A percentile compares a stretch with the other conserved stretches of the same genome.
These are phyloP conservation scores for Sporothrix curviconia DNA, from an alignment of 2,329 filamentous ascomycete genomes.

Conservation along the genomic window DNA sequence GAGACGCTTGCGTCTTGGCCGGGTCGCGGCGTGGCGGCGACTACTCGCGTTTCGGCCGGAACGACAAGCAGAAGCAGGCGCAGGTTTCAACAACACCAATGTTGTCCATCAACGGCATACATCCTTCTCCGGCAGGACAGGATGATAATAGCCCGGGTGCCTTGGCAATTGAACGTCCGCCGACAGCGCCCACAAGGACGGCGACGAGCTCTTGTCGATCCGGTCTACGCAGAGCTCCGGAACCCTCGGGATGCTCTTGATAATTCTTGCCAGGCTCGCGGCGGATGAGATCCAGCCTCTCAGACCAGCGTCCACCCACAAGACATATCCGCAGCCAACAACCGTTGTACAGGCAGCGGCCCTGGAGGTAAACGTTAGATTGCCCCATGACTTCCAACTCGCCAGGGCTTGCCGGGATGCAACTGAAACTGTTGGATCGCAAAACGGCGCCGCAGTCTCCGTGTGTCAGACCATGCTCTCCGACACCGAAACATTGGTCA, in stretches of 20 bases:
- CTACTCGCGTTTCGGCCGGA: slow-evolving; percentile 1
- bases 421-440: neutral
- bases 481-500: neutral
- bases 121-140: too few species aligned
- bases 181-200: neutral
- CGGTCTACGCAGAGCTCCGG: neutral
- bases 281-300: neutral
- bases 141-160: neutral
- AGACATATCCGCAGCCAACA: too few species aligned
- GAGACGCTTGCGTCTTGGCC: neutral
- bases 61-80: neutral
- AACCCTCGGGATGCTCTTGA: neutral
- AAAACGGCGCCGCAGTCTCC: neutral
- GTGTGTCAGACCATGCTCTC: neutral
- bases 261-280: neutral
- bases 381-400: neutral
- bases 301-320: neutral
- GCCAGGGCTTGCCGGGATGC: neutral
- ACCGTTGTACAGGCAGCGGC: too few species aligned
- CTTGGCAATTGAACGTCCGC: neutral
- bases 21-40: slow-evolving; percentile 1
- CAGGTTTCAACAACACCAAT: neutral
- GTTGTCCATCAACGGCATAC: neutral
- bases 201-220: neutral
- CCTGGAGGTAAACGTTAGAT: too few species aligned